A percentile compares a stretch with the other conserved stretches of the same genome.
Evolutionary conservation across 805 yeast species (phyloP).

Genomic region (Nakazawaea molendinolei): DNA sequence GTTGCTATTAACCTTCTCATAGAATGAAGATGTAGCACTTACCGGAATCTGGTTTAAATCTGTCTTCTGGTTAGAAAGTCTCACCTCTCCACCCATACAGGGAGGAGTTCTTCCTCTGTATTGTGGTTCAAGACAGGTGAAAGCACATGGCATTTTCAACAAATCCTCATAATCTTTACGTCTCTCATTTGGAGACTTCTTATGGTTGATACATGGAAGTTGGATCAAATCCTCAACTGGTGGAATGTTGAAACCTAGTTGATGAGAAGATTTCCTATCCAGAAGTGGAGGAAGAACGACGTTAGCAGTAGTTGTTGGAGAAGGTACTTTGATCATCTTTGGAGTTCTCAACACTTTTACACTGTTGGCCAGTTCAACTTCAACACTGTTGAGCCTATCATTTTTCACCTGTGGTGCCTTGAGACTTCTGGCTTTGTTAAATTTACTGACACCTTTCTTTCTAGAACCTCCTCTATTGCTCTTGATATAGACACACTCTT

Average conservation of each 20-base stretch:
- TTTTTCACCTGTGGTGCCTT: no score
- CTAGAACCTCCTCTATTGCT: conserved; percentile 50
- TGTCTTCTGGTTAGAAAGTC: conserved; percentile 2
- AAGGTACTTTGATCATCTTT: no score
- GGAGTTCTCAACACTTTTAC: no score
- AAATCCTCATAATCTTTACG: conserved; percentile 7
- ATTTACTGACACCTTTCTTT: conserved; percentile 36
- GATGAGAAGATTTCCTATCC: background rate
- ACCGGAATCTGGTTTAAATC: conserved; percentile 11
- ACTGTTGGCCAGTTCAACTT: no score
- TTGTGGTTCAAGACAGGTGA: conserved; percentile 21
- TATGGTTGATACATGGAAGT: conserved; percentile 11
- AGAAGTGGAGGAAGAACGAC: background rate
- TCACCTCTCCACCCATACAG: conserved; percentile 19
- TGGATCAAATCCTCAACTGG: conserved; percentile 11
- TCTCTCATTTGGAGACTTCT: conserved; percentile 2
- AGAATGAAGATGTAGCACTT: background rate
- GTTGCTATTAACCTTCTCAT: conserved; percentile 15
- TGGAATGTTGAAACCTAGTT: conserved; percentile 7
- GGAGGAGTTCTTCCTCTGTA: conserved; percentile 22
- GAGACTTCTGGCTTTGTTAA: conserved; percentile 4
- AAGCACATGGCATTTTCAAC: conserved; percentile 13
- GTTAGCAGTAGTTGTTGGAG: no score
- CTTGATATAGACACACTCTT: conserved; percentile 40
- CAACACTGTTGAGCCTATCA: no score